These are phyloP conservation scores for Cystobasidium slooffiae DNA, from an alignment of 1,284 basidiomycete species.

Conservation along the genomic window DNA sequence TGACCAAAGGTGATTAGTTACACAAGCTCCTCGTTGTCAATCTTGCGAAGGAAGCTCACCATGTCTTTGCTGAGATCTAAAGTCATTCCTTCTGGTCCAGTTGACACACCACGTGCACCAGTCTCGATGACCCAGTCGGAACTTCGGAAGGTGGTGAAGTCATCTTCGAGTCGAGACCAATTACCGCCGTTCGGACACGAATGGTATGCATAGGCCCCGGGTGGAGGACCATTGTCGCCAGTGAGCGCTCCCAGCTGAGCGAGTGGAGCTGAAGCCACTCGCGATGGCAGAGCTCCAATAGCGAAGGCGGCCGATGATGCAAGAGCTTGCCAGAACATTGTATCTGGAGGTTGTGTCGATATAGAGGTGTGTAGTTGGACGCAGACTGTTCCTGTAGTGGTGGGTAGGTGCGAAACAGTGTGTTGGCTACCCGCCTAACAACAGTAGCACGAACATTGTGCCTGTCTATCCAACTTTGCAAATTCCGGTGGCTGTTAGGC, in stretches of 20 bases:
- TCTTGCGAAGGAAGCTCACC: slow-evolving; percentile 8
- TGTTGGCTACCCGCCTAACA: too few relatives aligned
- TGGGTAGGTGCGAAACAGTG: too few relatives aligned
- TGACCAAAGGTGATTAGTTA: not conserved
- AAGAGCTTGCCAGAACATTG: not conserved
- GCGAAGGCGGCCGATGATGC: not conserved
- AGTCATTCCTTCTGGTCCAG: slow-evolving; percentile 25
- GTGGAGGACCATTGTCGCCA: not conserved
- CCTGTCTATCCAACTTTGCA: too few relatives aligned
- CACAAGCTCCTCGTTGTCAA: not conserved
- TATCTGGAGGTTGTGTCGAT: not conserved
- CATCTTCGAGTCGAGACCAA: slow-evolving; percentile 23
- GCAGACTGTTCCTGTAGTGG: too few relatives aligned
- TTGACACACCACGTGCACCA: not conserved
- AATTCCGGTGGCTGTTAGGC: too few relatives aligned
- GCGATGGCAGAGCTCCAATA: not conserved
- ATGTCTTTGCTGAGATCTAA: slow-evolving; percentile 12
- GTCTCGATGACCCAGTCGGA: slow-evolving; percentile 9
- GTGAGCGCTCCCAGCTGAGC: not conserved
- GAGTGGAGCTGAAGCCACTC: not conserved
- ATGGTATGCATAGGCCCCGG: not conserved
- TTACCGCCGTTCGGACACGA: slow-evolving; percentile 33
- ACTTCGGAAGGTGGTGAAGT: slow-evolving; percentile 11
- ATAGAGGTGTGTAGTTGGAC: too few relatives aligned
- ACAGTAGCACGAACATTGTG: too few relatives aligned